phyloP scores from a whole-genome alignment of 805 yeast species.

The Candida yuanshanica region DNA sequence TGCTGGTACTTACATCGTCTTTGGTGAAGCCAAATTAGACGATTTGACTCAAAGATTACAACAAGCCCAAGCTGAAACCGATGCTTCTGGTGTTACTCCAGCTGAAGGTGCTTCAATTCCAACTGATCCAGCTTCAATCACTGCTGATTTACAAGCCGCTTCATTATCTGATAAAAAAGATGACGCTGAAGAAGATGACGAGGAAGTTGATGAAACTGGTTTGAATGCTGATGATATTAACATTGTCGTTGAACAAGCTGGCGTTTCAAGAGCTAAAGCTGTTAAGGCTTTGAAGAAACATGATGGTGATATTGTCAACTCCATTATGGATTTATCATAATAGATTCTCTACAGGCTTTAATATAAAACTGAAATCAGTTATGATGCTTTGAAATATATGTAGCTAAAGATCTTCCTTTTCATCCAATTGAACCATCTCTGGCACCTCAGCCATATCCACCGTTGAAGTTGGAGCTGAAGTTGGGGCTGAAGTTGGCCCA shows the following conservation, averaged over 20 bases:
- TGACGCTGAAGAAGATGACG: conserved; percentile 51
- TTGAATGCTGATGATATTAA: conserved; percentile 76
- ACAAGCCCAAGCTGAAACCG: conserved; percentile 56
- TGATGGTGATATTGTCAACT: conserved; percentile 92
- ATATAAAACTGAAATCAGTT: neutral
- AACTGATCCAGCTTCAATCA: conserved; percentile 72
- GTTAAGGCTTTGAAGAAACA: conserved; percentile 83
- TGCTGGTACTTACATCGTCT: conserved; percentile 89
- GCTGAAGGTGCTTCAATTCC: conserved; percentile 50
- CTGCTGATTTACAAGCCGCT: conserved; percentile 74
- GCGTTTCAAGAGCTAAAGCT: conserved; percentile 84
- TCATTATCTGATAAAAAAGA: conserved; percentile 43
- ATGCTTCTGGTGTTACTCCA: conserved; percentile 38
- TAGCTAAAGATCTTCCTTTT: neutral
- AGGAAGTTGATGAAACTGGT: conserved; percentile 80
- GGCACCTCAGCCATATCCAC: neutral
- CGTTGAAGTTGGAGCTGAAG: neutral
- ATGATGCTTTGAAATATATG: neutral
- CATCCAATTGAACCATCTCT: neutral
- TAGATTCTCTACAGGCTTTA: conserved; percentile 23
- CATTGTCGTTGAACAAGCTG: conserved; percentile 87
- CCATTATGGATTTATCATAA: conserved; percentile 73
- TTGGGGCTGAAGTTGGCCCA: no score
- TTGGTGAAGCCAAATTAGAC: conserved; percentile 97
- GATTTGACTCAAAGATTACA: conserved; percentile 85